Evolutionary conservation across 805 yeast species (phyloP).

Genomic region (Saturnispora saitoi): DNA sequence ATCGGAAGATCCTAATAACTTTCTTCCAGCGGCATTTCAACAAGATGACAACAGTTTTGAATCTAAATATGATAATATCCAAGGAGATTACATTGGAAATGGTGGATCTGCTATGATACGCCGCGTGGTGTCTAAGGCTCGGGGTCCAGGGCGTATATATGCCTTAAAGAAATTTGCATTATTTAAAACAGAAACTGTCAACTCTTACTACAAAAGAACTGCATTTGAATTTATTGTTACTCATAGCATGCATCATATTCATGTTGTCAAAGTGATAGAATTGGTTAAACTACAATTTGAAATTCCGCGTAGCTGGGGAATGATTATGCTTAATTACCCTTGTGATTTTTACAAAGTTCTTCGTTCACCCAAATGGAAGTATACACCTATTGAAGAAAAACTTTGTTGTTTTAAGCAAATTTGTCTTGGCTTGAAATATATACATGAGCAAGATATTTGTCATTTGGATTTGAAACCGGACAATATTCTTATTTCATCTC

Average conservation of each 20-base stretch:
- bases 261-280: constrained; percentile 48
- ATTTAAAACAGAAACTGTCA: constrained; percentile 36
- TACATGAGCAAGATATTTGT: constrained; percentile 59
- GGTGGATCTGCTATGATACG: constrained; percentile 70
- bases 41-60: constrained; percentile 40
- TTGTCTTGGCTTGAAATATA: constrained; percentile 47
- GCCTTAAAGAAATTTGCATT: constrained; percentile 62
- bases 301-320: constrained; percentile 67
- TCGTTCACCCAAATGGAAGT: constrained; percentile 51
- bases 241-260: constrained; percentile 43
- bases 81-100: constrained; percentile 41
- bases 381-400: constrained; percentile 39
- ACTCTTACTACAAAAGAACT: constrained; percentile 57
- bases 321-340: constrained; percentile 53
- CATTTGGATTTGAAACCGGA: constrained; percentile 75
- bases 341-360: constrained; percentile 56
- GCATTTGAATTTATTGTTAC: constrained; percentile 57
- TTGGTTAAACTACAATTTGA: constrained; percentile 51
- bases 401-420: constrained; percentile 65
- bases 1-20: constrained; percentile 55
- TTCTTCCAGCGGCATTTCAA: constrained; percentile 44
- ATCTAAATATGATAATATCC: constrained; percentile 45
- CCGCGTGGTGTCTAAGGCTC: constrained; percentile 30
- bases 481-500: constrained; percentile 49
- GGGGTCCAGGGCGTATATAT: constrained; percentile 32